phyloP scores from a whole-genome alignment of 768 basidiomycete species.

The Russula olivacea region DNA sequence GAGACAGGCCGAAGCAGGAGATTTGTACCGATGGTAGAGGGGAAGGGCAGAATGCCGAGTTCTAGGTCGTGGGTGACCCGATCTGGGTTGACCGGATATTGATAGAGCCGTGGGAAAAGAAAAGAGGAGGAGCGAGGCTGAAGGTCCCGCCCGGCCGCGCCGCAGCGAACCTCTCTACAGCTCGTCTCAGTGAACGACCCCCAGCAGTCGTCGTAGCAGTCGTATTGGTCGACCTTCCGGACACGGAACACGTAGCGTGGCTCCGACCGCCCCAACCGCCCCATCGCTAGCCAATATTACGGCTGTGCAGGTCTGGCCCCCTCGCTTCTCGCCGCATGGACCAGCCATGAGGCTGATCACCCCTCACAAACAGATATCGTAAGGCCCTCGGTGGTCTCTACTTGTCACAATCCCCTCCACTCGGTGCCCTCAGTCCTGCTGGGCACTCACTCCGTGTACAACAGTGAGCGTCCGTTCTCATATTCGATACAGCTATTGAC shows the following conservation, averaged over 20 bases:
- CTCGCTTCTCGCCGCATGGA: constrained; percentile 24
- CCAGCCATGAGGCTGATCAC: constrained; percentile 26
- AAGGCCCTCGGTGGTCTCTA: constrained; percentile 14
- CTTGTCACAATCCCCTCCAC: constrained; percentile 16
- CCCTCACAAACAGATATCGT: constrained; percentile 15
- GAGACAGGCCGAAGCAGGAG: background rate
- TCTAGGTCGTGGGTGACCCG: background rate
- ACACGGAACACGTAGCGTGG: background rate
- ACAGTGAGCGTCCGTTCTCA: constrained; percentile 5
- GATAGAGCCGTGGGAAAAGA: constrained; percentile 22
- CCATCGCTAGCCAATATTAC: constrained; percentile 1
- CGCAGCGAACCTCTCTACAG: constrained; percentile 1
- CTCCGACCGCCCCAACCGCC: background rate
- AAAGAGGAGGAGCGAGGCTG: background rate
- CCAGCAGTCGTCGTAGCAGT: background rate
- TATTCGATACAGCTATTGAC: background rate
- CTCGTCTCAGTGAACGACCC: background rate
- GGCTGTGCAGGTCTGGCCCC: constrained; percentile 21
- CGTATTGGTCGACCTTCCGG: background rate
- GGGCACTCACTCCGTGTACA: constrained; percentile 9
- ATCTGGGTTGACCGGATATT: constrained; percentile 6
- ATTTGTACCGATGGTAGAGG: background rate
- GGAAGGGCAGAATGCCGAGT: background rate
- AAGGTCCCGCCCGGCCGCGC: background rate
- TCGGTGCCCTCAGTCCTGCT: constrained; percentile 12